Evolutionary conservation across 169 alveolate species (phyloP).

Genomic region (Plasmodium gaboni): DNA sequence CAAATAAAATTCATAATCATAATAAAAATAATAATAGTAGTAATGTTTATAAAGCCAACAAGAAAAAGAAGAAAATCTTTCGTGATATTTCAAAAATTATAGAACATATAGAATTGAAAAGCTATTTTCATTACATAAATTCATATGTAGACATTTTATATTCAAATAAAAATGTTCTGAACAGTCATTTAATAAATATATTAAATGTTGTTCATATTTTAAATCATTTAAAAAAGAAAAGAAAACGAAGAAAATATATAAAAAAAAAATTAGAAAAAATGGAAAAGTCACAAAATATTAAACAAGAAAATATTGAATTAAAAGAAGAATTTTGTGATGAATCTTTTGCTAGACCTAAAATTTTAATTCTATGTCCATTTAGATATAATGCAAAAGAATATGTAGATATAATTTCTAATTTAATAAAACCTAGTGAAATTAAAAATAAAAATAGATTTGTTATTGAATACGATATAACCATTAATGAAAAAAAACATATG

Average conservation of each 20-base stretch:
- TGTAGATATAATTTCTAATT: slow-evolving; percentile 63
- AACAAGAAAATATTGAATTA: slow-evolving; percentile 35
- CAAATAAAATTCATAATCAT: neutral
- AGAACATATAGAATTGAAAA: slow-evolving; percentile 45
- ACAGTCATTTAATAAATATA: slow-evolving; percentile 48
- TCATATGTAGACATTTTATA: slow-evolving; percentile 78
- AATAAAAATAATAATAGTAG: neutral
- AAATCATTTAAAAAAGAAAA: slow-evolving; percentile 58
- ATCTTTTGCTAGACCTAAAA: slow-evolving; percentile 78
- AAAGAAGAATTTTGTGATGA: slow-evolving; percentile 78
- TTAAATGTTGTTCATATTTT: slow-evolving; percentile 31
- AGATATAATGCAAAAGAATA: slow-evolving; percentile 75
- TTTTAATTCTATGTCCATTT: slow-evolving; percentile 77
- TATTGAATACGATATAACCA: slow-evolving; percentile 80
- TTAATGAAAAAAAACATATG: slow-evolving; percentile 78
- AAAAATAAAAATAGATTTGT: slow-evolving; percentile 81
- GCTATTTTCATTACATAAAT: slow-evolving; percentile 76
- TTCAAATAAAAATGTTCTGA: slow-evolving; percentile 50
- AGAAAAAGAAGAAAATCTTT: slow-evolving; percentile 9
- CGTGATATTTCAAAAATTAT: slow-evolving; percentile 11
- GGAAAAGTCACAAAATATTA: slow-evolving; percentile 40
- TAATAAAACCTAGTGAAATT: slow-evolving; percentile 64
- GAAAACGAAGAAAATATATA: slow-evolving; percentile 58
- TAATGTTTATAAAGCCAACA: neutral
- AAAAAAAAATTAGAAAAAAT: slow-evolving; percentile 61